Conservation (phyloP, 441 rosid genomes). For the Monsonia emarginata region DNA sequence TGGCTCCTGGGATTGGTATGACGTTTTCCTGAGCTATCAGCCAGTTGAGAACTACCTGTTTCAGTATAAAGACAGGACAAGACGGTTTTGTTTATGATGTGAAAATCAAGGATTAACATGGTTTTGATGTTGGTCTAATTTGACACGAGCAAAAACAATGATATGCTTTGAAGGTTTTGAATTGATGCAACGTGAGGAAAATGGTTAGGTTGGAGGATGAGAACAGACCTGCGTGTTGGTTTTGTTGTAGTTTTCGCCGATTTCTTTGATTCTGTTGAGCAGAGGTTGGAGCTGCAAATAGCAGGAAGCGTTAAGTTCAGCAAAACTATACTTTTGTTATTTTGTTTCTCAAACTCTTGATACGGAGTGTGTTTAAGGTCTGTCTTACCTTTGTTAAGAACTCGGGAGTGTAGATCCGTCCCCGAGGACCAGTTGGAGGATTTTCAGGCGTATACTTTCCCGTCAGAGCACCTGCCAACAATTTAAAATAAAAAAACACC, state of each 20-base stretch:
- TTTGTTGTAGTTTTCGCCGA: constrained; percentile 55
- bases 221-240: constrained; percentile 68
- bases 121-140: too few species aligned
- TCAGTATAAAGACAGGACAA: background rate
- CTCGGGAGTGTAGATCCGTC: constrained; percentile 64
- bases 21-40: constrained; percentile 78
- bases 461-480: constrained; percentile 61
- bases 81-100: background rate
- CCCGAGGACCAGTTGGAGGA: constrained; percentile 79
- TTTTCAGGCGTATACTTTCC: constrained; percentile 88
- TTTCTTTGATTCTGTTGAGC: constrained; percentile 50
- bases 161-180: too few species aligned
- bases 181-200: too few species aligned
- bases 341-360: background rate
- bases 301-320: background rate
- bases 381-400: constrained; percentile 54
- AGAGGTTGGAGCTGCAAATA: constrained; percentile 70
- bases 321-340: background rate
- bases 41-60: constrained; percentile 85
- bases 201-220: too few species aligned
- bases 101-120: background rate
- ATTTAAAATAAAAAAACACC: background rate
- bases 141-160: too few species aligned
- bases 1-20: constrained; percentile 94
- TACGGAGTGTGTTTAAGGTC: background rate